Evolutionary conservation across 441 rosid species (phyloP), one percentile per base, ranked within the genome.

Genomic region (Erodium moschatum): DNA sequence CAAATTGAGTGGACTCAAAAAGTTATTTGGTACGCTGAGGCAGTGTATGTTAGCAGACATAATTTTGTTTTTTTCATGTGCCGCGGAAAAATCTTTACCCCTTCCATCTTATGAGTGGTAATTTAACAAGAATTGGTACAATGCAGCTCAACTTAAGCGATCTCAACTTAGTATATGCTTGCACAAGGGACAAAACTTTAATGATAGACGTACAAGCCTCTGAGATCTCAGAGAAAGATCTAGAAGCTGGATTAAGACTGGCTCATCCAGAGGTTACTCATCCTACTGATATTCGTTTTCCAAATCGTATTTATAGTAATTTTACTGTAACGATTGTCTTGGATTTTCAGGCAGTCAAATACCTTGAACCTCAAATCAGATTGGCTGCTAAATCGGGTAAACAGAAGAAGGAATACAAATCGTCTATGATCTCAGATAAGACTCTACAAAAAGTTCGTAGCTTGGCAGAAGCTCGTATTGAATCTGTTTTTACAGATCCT

Each of bases 191-290:
- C 65, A 91, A 89, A 73, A 89, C 97, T 69, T 82, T 94, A 84
- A 91, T 94, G 99, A 88, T 91, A 70, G 99, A 94, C 79, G 99
- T 89, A 48, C 96, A 91, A 81, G 85, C 97, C 72, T 82, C 85
- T 68, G 96, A 85, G 79, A 91, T 94, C 76, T 74, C 94, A 21
- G 94, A 94, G 81, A 89, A 84, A 78, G 97, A 94, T 84, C 74
- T 94, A 19, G 86, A 89, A 81, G 90, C 94, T 67, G 97, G 88
- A 16, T 78, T 94, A 77, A 87, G 97, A 79, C 78, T 88, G 80
- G 99, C 97, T 63, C 99, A 94, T 82, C 97, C 88, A 11, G 99
- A 94, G 90, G 99, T 89, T 4, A 15, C 18, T 48, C 56, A 48
- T 67, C 42, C 3, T 16, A 64, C 27, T 64, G 71, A 64, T 61